A percentile compares a stretch with the other conserved stretches of the same genome.
Evolutionary conservation across 768 basidiomycete species (phyloP).

Genomic region (Termitomyces sp.): DNA sequence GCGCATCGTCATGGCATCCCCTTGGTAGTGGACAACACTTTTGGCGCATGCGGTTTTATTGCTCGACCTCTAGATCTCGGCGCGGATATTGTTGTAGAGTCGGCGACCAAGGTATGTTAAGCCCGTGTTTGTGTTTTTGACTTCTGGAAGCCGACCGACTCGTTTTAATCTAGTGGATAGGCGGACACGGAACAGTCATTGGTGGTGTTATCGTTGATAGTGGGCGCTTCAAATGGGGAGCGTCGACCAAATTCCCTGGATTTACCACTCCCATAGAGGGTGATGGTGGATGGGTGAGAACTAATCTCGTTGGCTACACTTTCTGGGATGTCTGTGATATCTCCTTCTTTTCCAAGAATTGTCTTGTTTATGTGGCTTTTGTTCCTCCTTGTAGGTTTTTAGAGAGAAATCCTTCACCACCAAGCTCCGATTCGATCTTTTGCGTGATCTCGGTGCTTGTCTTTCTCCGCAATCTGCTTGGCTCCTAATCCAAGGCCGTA

Average conservation of each 20-base stretch:
- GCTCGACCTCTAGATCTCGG: slow-evolving; percentile 20
- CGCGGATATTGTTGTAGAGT: slow-evolving; percentile 29
- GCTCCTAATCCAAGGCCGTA: slow-evolving; percentile 45
- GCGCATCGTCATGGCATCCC: slow-evolving; percentile 58
- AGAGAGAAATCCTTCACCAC: slow-evolving; percentile 15
- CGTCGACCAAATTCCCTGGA: slow-evolving; percentile 40
- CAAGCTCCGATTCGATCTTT: slow-evolving; percentile 39
- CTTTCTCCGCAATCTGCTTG: slow-evolving; percentile 56
- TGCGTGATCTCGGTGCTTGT: slow-evolving; percentile 49
- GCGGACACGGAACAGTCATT: slow-evolving; percentile 60
- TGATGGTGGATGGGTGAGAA: slow-evolving; percentile 8
- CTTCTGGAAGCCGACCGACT: slow-evolving; percentile 17
- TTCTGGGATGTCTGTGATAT: slow-evolving; percentile 11
- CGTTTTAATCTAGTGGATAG: slow-evolving; percentile 55
- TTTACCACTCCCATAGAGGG: slow-evolving; percentile 10
- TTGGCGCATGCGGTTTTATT: slow-evolving; percentile 53
- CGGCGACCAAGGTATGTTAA: slow-evolving; percentile 1
- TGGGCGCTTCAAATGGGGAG: slow-evolving; percentile 54
- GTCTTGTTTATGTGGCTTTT: background rate
- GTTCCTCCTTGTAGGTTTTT: slow-evolving; percentile 5
- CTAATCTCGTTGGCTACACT: slow-evolving; percentile 10
- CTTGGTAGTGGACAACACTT: slow-evolving; percentile 63
- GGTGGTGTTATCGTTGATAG: slow-evolving; percentile 58
- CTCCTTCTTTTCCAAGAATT: background rate
- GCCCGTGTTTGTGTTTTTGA: background rate